Percentiles rank a stretch among this genome's conserved stretches.
Conservation (phyloP, 495 filamentous ascomycete genomes). For the Podospora bellae-mahoneyi region DNA sequence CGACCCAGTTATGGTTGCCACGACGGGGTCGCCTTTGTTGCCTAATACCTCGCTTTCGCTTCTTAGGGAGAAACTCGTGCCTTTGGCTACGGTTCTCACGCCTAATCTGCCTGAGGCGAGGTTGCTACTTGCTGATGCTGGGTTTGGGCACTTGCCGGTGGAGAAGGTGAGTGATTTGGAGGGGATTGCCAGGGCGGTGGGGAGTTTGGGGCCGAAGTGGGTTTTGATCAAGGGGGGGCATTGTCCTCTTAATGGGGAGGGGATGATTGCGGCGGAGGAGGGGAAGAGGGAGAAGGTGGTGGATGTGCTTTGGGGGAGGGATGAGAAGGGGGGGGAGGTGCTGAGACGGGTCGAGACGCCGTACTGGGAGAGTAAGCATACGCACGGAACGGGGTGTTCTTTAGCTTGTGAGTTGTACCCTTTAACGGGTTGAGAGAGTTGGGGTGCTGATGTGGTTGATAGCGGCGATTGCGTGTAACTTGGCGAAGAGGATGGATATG, state of each 20-base stretch:
- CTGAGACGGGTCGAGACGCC: conserved; percentile 58
- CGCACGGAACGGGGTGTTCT: conserved; percentile 94
- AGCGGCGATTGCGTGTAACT: conserved; percentile 85
- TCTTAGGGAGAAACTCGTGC: conserved; percentile 66
- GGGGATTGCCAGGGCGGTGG: conserved; percentile 62
- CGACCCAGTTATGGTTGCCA: conserved; percentile 95
- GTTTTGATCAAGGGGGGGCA: conserved; percentile 93
- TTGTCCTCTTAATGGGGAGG: conserved; percentile 67
- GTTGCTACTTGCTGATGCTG: conserved; percentile 62
- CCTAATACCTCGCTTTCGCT: conserved; percentile 63
- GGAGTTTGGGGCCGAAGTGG: conserved; percentile 66
- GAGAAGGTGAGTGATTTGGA: conserved; percentile 59
- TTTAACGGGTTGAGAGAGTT: neutral
- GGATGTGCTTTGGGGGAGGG: conserved; percentile 64
- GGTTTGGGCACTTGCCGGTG: conserved; percentile 46
- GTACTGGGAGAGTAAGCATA: conserved; percentile 71
- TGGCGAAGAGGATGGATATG: conserved; percentile 60
- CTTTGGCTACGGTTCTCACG: conserved; percentile 74
- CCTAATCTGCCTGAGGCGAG: conserved; percentile 90
- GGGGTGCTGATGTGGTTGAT: neutral
- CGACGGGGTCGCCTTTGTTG: conserved; percentile 73
- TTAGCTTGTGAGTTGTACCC: conserved; percentile 66
- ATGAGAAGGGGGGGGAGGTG: conserved; percentile 12
- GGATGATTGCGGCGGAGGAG: conserved; percentile 48
- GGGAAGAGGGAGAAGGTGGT: conserved; percentile 63